Conservation (phyloP, 495 filamentous ascomycete genomes). For the Neurospora sp. region DNA sequence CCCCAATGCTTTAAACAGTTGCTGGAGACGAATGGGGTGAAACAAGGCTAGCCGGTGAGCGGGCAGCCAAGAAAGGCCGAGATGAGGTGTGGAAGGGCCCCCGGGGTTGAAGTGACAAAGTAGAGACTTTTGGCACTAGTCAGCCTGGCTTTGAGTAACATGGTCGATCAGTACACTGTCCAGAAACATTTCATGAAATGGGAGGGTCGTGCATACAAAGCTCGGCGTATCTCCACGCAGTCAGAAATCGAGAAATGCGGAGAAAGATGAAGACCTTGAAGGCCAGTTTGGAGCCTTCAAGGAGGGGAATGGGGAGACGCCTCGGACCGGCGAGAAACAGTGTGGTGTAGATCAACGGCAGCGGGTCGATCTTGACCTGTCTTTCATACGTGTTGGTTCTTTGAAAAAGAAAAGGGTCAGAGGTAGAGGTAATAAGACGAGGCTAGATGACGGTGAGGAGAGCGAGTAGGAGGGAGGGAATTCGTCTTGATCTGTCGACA, state of each 20-base stretch:
- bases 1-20: slow-evolving; percentile 8
- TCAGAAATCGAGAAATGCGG: not conserved
- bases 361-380: not conserved
- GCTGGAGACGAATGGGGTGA: not conserved
- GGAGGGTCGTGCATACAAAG: not conserved
- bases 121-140: slow-evolving; percentile 4
- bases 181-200: not conserved
- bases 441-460: not conserved
- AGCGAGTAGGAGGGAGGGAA: not conserved
- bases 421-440: not conserved
- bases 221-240: not conserved
- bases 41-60: not conserved
- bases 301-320: not conserved
- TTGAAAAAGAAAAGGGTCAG: not conserved
- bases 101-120: not conserved
- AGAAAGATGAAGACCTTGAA: not conserved
- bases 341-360: not conserved
- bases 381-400: not conserved
- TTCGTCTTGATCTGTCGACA: not conserved
- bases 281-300: not conserved
- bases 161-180: not conserved
- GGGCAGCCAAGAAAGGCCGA: slow-evolving; percentile 3
- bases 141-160: not conserved
- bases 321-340: not conserved
- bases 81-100: slow-evolving; percentile 1